These are phyloP conservation scores for Aristolochia contorta DNA, from an alignment of 164 flowering plant species.

Conservation along the genomic window DNA sequence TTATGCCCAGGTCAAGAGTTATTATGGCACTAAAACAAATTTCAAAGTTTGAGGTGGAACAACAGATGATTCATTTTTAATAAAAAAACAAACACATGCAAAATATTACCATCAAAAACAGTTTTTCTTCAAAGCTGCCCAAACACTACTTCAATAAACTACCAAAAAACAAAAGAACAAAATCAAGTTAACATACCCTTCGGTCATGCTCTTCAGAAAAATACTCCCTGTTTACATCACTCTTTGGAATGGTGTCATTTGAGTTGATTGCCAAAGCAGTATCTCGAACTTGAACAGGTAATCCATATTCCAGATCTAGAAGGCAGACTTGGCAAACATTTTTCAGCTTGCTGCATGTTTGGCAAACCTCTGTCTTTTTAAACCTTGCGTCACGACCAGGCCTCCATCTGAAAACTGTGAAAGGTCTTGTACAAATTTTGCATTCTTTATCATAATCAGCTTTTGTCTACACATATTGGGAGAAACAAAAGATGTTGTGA, in stretches of 20 bases:
- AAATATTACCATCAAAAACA: too few species aligned
- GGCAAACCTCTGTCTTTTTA: conserved; percentile 85
- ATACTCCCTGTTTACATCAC: conserved; percentile 94
- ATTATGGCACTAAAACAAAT: too few species aligned
- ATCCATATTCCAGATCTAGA: conserved; percentile 87
- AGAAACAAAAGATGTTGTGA: neutral
- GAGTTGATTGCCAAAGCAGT: conserved; percentile 77
- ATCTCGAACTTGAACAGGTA: conserved; percentile 96
- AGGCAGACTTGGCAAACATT: conserved; percentile 97
- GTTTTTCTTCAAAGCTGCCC: too few species aligned
- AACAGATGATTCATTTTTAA: too few species aligned
- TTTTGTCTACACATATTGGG: conserved; percentile 43
- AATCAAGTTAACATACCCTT: conserved; percentile 38
- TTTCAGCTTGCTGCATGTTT: conserved; percentile 89
- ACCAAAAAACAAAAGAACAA: neutral
- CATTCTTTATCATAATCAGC: conserved; percentile 91
- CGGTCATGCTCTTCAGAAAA: conserved; percentile 97
- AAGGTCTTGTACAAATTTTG: conserved; percentile 89
- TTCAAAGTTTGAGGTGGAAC: too few species aligned
- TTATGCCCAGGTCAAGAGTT: too few species aligned
- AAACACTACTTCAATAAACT: neutral
- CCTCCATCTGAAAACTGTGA: conserved; percentile 95
- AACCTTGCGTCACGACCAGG: conserved; percentile 94
- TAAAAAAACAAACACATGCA: too few species aligned
- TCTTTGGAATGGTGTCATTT: conserved; percentile 85